Conservation (phyloP, 768 basidiomycete genomes). For the Suillus sp. region DNA sequence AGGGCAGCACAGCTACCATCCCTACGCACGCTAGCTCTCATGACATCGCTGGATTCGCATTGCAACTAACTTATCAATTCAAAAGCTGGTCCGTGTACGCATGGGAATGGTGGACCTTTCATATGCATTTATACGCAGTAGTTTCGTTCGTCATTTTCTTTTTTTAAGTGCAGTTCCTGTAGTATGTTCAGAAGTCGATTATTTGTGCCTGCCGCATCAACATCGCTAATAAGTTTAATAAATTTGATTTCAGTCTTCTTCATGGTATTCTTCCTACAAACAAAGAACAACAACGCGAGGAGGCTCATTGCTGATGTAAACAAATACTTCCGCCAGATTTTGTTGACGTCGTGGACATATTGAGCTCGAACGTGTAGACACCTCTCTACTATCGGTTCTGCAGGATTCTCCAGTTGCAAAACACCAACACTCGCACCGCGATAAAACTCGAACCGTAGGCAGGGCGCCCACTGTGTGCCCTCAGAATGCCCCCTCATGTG, state of each 20-base stretch:
- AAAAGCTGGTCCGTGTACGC: slow-evolving; percentile 9
- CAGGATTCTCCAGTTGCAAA: neutral
- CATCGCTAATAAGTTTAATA: too few species aligned
- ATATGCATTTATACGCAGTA: slow-evolving; percentile 11
- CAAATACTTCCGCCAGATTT: neutral
- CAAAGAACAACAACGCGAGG: neutral
- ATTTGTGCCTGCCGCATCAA: neutral
- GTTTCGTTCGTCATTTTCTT: slow-evolving; percentile 3
- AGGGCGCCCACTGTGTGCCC: neutral
- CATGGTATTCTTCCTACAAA: neutral
- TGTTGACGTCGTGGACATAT: neutral
- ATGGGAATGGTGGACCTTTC: slow-evolving; percentile 9
- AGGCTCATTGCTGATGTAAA: neutral
- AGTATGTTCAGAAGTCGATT: slow-evolving; percentile 2
- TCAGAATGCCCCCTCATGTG: slow-evolving; percentile 52
- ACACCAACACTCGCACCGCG: neutral
- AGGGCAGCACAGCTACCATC: slow-evolving; percentile 83
- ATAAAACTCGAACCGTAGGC: neutral
- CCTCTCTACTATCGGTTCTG: neutral
- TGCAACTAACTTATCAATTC: slow-evolving; percentile 13
- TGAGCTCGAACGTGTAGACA: neutral
- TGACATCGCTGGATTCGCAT: slow-evolving; percentile 18
- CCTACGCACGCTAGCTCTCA: slow-evolving; percentile 64
- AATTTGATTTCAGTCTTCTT: too few species aligned
- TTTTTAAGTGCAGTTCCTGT: slow-evolving; percentile 5